Percentiles rank a stretch among this genome's conserved stretches.
Evolutionary conservation across 2,329 filamentous ascomycete species (phyloP).

Genomic region (Claviceps sp.): DNA sequence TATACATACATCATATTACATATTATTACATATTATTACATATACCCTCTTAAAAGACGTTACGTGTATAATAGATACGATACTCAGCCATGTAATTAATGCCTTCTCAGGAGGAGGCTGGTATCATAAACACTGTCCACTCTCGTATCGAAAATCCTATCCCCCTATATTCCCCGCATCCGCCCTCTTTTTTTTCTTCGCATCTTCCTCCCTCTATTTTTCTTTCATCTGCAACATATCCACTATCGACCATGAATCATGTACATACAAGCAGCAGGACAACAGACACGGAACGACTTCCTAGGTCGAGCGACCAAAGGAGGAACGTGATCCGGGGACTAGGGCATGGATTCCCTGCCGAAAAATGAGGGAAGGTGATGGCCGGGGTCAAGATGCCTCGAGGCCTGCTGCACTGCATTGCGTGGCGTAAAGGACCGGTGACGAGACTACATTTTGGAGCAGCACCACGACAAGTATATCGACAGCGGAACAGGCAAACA

Average conservation of each 20-base stretch:
- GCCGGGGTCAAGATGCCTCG: neutral
- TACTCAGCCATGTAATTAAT: neutral
- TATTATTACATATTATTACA: too few species aligned
- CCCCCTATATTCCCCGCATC: too few species aligned
- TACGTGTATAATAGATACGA: neutral
- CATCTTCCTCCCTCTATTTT: too few species aligned
- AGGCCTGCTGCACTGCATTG: neutral
- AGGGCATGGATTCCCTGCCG: neutral
- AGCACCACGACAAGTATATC: too few species aligned
- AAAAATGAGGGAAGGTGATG: neutral
- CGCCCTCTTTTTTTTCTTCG: too few species aligned
- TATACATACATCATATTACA: too few species aligned
- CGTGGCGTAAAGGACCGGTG: too few species aligned
- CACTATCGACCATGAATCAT: neutral
- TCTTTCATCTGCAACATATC: too few species aligned
- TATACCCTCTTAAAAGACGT: too few species aligned
- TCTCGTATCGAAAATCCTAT: neutral
- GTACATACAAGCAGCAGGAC: neutral
- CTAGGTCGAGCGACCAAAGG: neutral
- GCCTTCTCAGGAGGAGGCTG: neutral
- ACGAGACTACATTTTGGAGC: too few species aligned
- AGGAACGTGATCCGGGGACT: neutral
- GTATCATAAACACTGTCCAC: neutral
- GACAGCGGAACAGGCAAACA: too few species aligned
- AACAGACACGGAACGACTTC: neutral